Evolutionary conservation across 2,329 filamentous ascomycete genomes (phyloP).

Genomic region (Colletotrichum endophyticum): DNA sequence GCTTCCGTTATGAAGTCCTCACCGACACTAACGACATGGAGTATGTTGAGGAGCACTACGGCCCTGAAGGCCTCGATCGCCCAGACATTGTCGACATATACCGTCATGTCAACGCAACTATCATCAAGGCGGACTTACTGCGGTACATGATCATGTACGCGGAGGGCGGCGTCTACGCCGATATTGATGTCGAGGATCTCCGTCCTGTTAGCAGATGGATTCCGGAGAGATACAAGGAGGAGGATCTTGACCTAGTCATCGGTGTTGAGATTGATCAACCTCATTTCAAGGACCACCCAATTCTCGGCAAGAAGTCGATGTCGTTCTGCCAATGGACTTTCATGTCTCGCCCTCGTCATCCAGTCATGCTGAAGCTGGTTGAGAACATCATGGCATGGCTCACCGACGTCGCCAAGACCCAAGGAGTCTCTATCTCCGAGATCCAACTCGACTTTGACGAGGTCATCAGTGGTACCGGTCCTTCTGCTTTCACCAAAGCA

Average conservation of each 20-base stretch:
- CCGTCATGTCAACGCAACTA: constrained; percentile 63
- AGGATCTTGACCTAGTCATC: constrained; percentile 74
- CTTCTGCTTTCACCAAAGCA: constrained; percentile 71
- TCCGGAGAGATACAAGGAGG: constrained; percentile 59
- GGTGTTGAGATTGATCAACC: constrained; percentile 76
- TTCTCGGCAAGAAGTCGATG: constrained; percentile 70
- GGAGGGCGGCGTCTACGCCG: constrained; percentile 77
- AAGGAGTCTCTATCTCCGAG: constrained; percentile 62
- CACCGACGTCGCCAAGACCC: constrained; percentile 60
- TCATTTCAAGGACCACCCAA: constrained; percentile 65
- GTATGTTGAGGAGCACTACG: constrained; percentile 73
- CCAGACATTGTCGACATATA: constrained; percentile 70
- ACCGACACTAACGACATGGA: constrained; percentile 71
- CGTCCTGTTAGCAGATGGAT: constrained; percentile 39
- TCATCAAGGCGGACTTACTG: constrained; percentile 72
- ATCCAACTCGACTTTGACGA: constrained; percentile 74
- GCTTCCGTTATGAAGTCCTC: constrained; percentile 70
- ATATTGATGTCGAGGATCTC: constrained; percentile 47
- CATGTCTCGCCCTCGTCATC: constrained; percentile 69
- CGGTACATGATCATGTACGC: constrained; percentile 76
- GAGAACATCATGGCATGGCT: constrained; percentile 74
- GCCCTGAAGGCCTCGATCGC: constrained; percentile 67
- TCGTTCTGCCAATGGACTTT: constrained; percentile 82
- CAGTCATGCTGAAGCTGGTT: constrained; percentile 71
- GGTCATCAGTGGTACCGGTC: constrained; percentile 75